Conservation (phyloP, 306 rosid genomes). For the Castanea sativa region DNA sequence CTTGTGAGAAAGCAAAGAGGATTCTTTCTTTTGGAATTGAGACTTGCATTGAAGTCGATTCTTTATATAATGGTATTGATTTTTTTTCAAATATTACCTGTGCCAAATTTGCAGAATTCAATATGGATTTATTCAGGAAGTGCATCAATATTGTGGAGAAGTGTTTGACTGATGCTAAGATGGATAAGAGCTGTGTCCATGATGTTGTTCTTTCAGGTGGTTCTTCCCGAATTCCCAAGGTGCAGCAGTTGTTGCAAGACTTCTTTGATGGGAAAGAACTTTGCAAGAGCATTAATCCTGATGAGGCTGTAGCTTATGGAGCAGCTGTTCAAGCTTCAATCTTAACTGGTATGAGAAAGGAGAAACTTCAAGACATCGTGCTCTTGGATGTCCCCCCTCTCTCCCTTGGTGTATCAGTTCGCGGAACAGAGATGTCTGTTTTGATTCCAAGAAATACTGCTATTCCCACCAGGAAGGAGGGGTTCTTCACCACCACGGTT, state of each 20-base stretch:
- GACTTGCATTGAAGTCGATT: no score
- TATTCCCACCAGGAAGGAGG: background rate
- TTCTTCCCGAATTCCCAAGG: conserved; percentile 24
- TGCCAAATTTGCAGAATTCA: conserved; percentile 17
- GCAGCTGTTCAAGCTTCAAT: conserved; percentile 5
- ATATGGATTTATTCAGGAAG: conserved; percentile 20
- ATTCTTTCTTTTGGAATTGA: no score
- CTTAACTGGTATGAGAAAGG: background rate
- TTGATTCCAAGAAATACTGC: conserved; percentile 11
- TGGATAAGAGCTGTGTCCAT: conserved; percentile 17
- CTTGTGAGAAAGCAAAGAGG: no score
- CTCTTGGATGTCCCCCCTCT: conserved; percentile 21
- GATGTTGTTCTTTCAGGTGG: conserved; percentile 26
- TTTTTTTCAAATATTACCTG: conserved; percentile 4
- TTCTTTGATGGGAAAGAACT: conserved; percentile 27
- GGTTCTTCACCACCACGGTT: background rate
- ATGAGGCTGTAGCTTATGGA: conserved; percentile 23
- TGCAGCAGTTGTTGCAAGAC: conserved; percentile 14
- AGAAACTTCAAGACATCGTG: background rate
- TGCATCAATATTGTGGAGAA: conserved; percentile 16
- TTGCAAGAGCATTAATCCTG: conserved; percentile 18
- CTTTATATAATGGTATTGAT: no score
- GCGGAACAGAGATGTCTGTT: background rate
- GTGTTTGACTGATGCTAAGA: conserved; percentile 21
- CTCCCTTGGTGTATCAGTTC: background rate